Conservation (phyloP, 768 basidiomycete genomes). For the Rhizopogon salebrosus region DNA sequence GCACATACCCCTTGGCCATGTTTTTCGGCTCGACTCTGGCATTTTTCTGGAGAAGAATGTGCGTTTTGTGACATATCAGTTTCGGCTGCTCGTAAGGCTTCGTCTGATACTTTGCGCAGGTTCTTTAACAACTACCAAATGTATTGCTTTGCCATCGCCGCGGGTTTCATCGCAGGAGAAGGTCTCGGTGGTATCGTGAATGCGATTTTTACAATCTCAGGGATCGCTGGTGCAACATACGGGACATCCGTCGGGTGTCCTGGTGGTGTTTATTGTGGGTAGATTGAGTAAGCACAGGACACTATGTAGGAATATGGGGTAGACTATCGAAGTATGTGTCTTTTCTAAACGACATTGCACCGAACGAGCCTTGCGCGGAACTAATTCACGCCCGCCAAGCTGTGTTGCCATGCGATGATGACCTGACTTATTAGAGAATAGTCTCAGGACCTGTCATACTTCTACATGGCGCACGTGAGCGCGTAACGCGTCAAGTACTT, state of each 20-base stretch:
- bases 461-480: too few species aligned
- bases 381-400: too few species aligned
- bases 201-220: constrained; percentile 20
- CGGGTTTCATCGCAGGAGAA: constrained; percentile 32
- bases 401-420: too few species aligned
- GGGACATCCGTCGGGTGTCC: constrained; percentile 19
- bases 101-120: neutral
- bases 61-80: neutral
- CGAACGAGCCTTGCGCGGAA: too few species aligned
- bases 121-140: constrained; percentile 4
- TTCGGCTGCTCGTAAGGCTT: neutral
- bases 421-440: too few species aligned
- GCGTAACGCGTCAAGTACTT: too few species aligned
- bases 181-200: constrained; percentile 28
- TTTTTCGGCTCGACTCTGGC: constrained; percentile 18
- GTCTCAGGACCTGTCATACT: too few species aligned
- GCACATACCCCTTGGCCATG: constrained; percentile 19
- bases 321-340: too few species aligned
- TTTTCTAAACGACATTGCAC: too few species aligned
- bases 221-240: constrained; percentile 15
- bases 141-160: constrained; percentile 30
- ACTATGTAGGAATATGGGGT: too few species aligned
- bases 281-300: neutral
- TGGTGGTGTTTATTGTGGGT: constrained; percentile 18
- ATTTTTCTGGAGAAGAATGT: constrained; percentile 12